Evolutionary conservation across 192 early-diverging fungal genomes (phyloP).

Genomic region (Umbelopsis isabellina): DNA sequence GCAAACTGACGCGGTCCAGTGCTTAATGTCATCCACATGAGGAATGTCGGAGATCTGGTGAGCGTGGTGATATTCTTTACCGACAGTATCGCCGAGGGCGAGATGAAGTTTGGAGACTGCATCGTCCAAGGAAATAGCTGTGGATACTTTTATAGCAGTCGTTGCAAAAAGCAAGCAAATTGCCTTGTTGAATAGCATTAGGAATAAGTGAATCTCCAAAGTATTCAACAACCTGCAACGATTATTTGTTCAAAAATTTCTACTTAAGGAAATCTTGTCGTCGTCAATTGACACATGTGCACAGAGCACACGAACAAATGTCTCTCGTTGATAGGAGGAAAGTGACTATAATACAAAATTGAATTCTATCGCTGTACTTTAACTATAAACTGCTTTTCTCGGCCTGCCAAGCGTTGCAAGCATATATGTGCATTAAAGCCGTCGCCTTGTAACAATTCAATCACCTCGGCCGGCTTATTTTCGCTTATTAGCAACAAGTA

Average conservation of each 20-base stretch:
- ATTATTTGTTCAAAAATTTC: too few species aligned
- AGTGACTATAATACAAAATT: not conserved
- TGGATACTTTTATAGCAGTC: not conserved
- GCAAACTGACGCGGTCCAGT: slow-evolving; percentile 9
- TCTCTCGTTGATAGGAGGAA: not conserved
- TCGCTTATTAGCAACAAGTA: slow-evolving; percentile 87
- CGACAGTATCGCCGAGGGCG: slow-evolving; percentile 18
- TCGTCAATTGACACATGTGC: too few species aligned
- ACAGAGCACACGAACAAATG: too few species aligned
- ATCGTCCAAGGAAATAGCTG: slow-evolving; percentile 21
- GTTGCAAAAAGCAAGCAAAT: not conserved
- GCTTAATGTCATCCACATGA: slow-evolving; percentile 4
- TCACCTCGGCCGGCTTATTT: slow-evolving; percentile 84
- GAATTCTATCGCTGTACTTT: slow-evolving; percentile 45
- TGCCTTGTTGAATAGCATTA: not conserved
- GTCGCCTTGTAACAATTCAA: slow-evolving; percentile 54
- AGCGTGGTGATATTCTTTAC: slow-evolving; percentile 22
- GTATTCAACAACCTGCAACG: too few species aligned
- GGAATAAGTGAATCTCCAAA: too few species aligned
- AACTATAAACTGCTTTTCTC: slow-evolving; percentile 58
- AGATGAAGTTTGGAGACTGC: slow-evolving; percentile 22
- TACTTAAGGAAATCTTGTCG: too few species aligned
- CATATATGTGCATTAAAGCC: slow-evolving; percentile 53
- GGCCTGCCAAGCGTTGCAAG: slow-evolving; percentile 52
- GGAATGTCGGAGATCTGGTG: slow-evolving; percentile 11